phyloP scores from a whole-genome alignment of 495 filamentous ascomycete species.

The Penicillium simplicissimum region DNA sequence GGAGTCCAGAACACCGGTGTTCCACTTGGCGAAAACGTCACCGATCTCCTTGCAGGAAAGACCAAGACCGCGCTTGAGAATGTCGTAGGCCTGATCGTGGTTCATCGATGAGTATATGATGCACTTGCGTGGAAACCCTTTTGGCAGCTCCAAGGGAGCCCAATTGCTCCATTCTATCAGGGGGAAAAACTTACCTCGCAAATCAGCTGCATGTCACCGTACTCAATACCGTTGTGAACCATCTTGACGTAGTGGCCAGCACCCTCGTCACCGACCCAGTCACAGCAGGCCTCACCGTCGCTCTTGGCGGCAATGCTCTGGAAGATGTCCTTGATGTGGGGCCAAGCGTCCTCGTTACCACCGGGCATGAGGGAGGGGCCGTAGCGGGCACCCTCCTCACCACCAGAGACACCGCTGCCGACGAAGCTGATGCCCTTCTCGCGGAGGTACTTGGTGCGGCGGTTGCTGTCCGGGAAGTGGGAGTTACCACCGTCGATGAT shows the following conservation, averaged over 20 bases:
- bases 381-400: constrained; percentile 98
- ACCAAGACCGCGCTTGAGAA: constrained; percentile 95
- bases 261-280: constrained; percentile 99
- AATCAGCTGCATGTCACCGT: constrained; percentile 99
- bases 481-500: constrained; percentile 99
- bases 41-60: constrained; percentile 88
- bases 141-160: not conserved
- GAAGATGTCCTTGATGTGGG: constrained; percentile 97
- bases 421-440: constrained; percentile 93
- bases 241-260: constrained; percentile 99
- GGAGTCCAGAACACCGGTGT: constrained; percentile 96
- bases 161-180: not conserved
- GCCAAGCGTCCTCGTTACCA: constrained; percentile 97
- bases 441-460: constrained; percentile 81
- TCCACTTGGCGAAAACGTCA: constrained; percentile 71
- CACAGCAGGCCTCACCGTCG: constrained; percentile 94
- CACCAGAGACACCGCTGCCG: constrained; percentile 95
- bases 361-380: constrained; percentile 98
- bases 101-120: not conserved
- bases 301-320: constrained; percentile 97
- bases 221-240: constrained; percentile 99
- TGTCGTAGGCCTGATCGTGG: constrained; percentile 82
- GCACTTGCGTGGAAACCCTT: not conserved
- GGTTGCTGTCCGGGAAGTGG: constrained; percentile 98
- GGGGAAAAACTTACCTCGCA: constrained; percentile 70